Percentiles rank a stretch among this genome's conserved stretches.
Conservation (phyloP, 2,329 filamentous ascomycete genomes). For the Cadophora sp. region DNA sequence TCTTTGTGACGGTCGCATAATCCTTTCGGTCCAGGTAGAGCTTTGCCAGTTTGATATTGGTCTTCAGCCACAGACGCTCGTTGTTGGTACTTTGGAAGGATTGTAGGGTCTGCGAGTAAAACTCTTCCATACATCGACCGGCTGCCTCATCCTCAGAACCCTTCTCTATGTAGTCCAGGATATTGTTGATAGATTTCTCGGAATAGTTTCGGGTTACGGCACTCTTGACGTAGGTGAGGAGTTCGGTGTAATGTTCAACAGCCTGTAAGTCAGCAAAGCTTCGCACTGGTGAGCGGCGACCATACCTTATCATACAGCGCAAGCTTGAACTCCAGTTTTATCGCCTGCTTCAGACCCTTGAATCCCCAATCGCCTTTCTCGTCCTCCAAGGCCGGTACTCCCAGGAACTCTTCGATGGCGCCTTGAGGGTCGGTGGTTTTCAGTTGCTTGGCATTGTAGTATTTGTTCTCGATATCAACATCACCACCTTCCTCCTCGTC, state of each 20-base stretch:
- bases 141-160: constrained; percentile 74
- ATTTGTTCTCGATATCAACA: constrained; percentile 98
- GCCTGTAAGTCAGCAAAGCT: constrained; percentile 61
- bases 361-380: constrained; percentile 99
- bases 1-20: constrained; percentile 79
- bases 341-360: constrained; percentile 96
- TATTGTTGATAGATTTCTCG: constrained; percentile 99
- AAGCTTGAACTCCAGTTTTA: constrained; percentile 96
- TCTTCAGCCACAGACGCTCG: constrained; percentile 96
- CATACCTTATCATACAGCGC: constrained; percentile 81
- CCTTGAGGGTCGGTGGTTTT: constrained; percentile 87
- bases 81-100: constrained; percentile 99
- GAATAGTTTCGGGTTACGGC: constrained; percentile 98
- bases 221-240: constrained; percentile 96
- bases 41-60: constrained; percentile 94
- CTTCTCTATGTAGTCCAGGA: constrained; percentile 98
- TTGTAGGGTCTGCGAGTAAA: constrained; percentile 91
- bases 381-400: constrained; percentile 79
- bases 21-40: constrained; percentile 92
- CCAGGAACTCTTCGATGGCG: constrained; percentile 91
- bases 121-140: constrained; percentile 86
- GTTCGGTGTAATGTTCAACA: constrained; percentile 89
- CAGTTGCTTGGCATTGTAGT: constrained; percentile 99
- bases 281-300: background rate
- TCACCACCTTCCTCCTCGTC: constrained; percentile 88